Percentiles rank a stretch among this genome's conserved stretches.
These are phyloP conservation scores for Lasiosphaeris hirsuta DNA, from an alignment of 495 filamentous ascomycete genomes.

Conservation along the genomic window DNA sequence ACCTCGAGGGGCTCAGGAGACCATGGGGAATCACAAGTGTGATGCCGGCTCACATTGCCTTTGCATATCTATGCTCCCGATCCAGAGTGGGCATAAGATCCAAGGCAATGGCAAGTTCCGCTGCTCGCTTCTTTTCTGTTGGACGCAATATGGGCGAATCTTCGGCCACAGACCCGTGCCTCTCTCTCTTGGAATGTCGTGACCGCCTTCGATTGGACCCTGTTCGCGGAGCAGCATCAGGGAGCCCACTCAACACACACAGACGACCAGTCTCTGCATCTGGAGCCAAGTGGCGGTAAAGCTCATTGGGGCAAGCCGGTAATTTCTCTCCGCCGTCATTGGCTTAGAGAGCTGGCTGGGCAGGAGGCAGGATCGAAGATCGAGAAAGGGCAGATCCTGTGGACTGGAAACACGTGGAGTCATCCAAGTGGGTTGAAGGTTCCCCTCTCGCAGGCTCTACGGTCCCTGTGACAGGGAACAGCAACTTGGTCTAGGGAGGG, in stretches of 20 bases:
- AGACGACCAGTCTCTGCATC: neutral
- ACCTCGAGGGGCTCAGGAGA: too few species aligned
- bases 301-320: neutral
- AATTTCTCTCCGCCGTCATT: neutral
- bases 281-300: neutral
- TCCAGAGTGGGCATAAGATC: too few species aligned
- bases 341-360: neutral
- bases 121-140: too few species aligned
- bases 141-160: neutral
- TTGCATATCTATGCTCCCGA: too few species aligned
- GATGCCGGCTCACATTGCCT: too few species aligned
- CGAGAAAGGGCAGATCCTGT: neutral
- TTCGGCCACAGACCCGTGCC: neutral
- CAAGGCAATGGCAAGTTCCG: too few species aligned
- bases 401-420: neutral
- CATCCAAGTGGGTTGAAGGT: neutral
- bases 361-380: neutral
- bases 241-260: too few species aligned
- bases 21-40: too few species aligned
- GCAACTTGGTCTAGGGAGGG: neutral
- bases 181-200: slow-evolving; percentile 1
- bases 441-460: neutral
- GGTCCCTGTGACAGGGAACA: neutral
- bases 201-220: neutral
- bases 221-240: neutral